Conservation (phyloP, 257 asterid genomes). For the Sherardia arvensis region DNA sequence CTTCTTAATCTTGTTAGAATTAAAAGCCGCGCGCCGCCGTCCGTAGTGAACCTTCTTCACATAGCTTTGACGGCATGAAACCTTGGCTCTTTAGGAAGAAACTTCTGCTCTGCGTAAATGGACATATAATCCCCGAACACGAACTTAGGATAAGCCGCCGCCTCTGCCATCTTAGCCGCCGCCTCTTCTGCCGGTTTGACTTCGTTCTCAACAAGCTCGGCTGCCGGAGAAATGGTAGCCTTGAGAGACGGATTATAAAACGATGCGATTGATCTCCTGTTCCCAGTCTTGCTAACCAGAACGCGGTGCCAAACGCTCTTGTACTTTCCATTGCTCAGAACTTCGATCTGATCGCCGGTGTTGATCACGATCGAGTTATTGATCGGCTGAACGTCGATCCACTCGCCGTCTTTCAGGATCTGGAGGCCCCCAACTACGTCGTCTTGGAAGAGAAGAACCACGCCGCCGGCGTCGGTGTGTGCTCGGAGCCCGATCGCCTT, state of each 20-base stretch:
- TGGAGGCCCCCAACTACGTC: constrained; percentile 67
- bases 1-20: neutral
- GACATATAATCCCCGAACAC: constrained; percentile 74
- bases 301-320: constrained; percentile 86
- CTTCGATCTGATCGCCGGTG: constrained; percentile 79
- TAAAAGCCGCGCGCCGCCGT: neutral
- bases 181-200: neutral
- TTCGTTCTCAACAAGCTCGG: constrained; percentile 8
- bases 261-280: constrained; percentile 67
- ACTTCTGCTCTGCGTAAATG: constrained; percentile 64
- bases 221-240: constrained; percentile 65
- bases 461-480: constrained; percentile 93
- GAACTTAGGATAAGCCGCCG: constrained; percentile 46
- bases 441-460: constrained; percentile 70
- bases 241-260: constrained; percentile 67
- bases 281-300: constrained; percentile 35
- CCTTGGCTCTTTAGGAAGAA: constrained; percentile 74
- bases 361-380: constrained; percentile 59
- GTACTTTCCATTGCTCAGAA: constrained; percentile 66
- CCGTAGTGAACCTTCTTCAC: constrained; percentile 16
- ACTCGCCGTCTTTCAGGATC: constrained; percentile 54
- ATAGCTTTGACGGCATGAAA: constrained; percentile 55
- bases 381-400: constrained; percentile 73
- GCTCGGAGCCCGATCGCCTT: constrained; percentile 66
- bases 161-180: constrained; percentile 4